Evolutionary conservation across 208 protist genomes (phyloP).

Genomic region (Herpetomonas tarakana): DNA sequence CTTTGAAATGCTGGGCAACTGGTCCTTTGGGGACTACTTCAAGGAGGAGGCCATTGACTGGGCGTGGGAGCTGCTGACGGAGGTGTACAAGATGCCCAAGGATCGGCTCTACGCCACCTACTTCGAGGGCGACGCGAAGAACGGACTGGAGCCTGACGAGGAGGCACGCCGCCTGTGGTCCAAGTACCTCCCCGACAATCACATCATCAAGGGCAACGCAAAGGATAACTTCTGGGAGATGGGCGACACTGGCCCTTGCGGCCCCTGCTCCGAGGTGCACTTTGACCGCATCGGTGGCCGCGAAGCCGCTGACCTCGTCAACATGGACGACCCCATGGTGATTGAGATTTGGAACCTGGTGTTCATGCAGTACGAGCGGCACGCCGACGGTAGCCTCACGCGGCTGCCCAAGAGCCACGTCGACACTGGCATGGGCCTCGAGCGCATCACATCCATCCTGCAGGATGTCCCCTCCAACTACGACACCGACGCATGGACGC

Average conservation of each 20-base stretch:
- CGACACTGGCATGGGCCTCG: slow-evolving; percentile 99
- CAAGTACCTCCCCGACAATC: slow-evolving; percentile 86
- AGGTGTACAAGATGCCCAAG: slow-evolving; percentile 92
- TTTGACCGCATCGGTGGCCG: slow-evolving; percentile 97
- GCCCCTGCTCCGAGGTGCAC: slow-evolving; percentile 98
- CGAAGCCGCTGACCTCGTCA: slow-evolving; percentile 95
- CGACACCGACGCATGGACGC: slow-evolving; percentile 98
- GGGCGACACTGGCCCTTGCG: slow-evolving; percentile 98
- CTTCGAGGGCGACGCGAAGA: slow-evolving; percentile 94
- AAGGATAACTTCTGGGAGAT: slow-evolving; percentile 99
- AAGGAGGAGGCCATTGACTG: slow-evolving; percentile 97
- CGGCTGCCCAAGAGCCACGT: slow-evolving; percentile 93
- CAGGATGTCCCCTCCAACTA: slow-evolving; percentile 98
- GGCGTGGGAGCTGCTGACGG: slow-evolving; percentile 97
- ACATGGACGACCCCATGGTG: slow-evolving; percentile 98
- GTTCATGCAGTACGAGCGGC: slow-evolving; percentile 99
- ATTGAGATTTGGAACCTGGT: slow-evolving; percentile 99
- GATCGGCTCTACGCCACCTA: slow-evolving; percentile 99
- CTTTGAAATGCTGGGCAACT: slow-evolving; percentile 99
- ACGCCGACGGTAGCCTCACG: slow-evolving; percentile 81
- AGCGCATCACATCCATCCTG: slow-evolving; percentile 96
- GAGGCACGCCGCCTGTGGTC: slow-evolving; percentile 94
- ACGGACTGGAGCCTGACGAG: slow-evolving; percentile 87
- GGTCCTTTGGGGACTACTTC: slow-evolving; percentile 99
- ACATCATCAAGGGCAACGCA: slow-evolving; percentile 90